These are phyloP conservation scores for Cucumis hystrix DNA, from an alignment of 306 rosid species.

Conservation along the genomic window DNA sequence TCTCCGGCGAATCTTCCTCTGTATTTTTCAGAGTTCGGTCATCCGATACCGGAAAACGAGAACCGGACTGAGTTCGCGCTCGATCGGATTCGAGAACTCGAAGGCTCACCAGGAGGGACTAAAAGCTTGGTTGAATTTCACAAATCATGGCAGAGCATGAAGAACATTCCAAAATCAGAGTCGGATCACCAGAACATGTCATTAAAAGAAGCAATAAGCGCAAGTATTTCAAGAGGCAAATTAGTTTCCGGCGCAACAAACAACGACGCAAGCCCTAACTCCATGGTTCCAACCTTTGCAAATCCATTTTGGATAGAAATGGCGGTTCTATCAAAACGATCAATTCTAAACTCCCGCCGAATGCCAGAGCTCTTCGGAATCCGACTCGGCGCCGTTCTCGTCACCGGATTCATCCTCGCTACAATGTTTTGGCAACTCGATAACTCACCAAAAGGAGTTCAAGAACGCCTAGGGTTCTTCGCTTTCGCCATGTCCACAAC, in stretches of 20 bases:
- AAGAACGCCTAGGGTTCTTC: conserved; percentile 77
- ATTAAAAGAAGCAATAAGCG: conserved; percentile 81
- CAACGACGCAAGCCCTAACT: conserved; percentile 21
- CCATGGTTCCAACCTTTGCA: conserved; percentile 65
- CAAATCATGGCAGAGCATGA: conserved; percentile 72
- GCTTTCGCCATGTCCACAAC: conserved; percentile 99
- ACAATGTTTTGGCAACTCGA: conserved; percentile 81
- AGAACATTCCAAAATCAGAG: conserved; percentile 10
- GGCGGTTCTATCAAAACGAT: conserved; percentile 47
- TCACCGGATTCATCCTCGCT: conserved; percentile 75
- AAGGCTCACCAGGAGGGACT: conserved; percentile 70
- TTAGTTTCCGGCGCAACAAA: conserved; percentile 64
- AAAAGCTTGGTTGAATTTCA: conserved; percentile 67
- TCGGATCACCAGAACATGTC: conserved; percentile 14
- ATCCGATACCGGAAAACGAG: conserved; percentile 76
- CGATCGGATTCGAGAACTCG: conserved; percentile 81
- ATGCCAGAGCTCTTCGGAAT: conserved; percentile 71
- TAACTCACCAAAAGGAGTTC: conserved; percentile 59
- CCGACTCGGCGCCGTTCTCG: conserved; percentile 57
- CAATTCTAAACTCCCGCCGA: conserved; percentile 38
- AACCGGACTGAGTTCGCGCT: conserved; percentile 88
- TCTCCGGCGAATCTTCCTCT: conserved; percentile 44
- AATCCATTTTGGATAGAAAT: conserved; percentile 65
- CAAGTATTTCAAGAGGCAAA: conserved; percentile 69
- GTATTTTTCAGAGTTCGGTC: conserved; percentile 68